Evolutionary conservation across 164 flowering plant species (phyloP).

Genomic region (Warburgia ugandensis): DNA sequence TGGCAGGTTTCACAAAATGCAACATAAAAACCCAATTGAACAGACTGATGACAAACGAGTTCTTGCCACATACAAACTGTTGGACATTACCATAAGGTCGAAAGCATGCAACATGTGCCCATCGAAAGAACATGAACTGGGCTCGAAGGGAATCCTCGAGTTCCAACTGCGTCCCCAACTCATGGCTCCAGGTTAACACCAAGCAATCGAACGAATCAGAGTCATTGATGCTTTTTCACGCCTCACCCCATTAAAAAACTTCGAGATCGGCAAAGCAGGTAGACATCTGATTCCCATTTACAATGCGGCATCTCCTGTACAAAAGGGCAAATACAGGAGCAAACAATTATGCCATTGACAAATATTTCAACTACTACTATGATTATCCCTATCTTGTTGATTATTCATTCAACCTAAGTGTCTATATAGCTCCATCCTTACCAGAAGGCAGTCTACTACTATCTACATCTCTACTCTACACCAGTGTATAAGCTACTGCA

Average conservation of each 20-base stretch:
- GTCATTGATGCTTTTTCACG: slow-evolving; percentile 14
- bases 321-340: slow-evolving; percentile 76
- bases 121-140: slow-evolving; percentile 6
- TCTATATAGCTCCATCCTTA: slow-evolving; percentile 11
- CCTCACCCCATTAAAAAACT: slow-evolving; percentile 24
- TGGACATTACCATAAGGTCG: too few relatives aligned
- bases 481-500: slow-evolving; percentile 9
- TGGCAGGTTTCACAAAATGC: too few relatives aligned
- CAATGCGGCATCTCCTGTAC: slow-evolving; percentile 54
- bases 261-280: slow-evolving; percentile 24
- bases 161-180: neutral
- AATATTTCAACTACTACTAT: slow-evolving; percentile 48
- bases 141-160: slow-evolving; percentile 6
- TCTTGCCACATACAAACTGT: too few relatives aligned
- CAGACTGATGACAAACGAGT: too few relatives aligned
- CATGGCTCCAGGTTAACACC: slow-evolving; percentile 2
- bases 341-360: slow-evolving; percentile 62
- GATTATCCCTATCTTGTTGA: slow-evolving; percentile 42
- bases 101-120: neutral
- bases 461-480: slow-evolving; percentile 3
- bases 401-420: slow-evolving; percentile 32
- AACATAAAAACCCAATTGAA: too few relatives aligned
- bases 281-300: slow-evolving; percentile 29
- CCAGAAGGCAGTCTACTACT: slow-evolving; percentile 4
- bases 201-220: slow-evolving; percentile 13